Percentiles rank a stretch among this genome's conserved stretches.
Conservation (phyloP, 2,329 filamentous ascomycete species). For the Geosmithia morbida region DNA sequence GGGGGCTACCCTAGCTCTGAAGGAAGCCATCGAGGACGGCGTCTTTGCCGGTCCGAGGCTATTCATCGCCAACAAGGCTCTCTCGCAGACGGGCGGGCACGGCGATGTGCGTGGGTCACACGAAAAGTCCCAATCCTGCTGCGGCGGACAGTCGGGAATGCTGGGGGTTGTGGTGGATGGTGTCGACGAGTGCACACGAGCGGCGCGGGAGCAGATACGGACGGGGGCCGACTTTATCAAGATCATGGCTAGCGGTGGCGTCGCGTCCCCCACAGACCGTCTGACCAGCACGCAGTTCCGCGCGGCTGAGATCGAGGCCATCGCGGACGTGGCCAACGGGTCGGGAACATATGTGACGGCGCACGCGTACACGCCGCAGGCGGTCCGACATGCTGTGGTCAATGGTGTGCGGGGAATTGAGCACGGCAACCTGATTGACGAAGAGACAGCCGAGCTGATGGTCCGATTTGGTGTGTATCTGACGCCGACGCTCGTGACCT, state of each 20-base stretch:
- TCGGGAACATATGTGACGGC: slow-evolving; percentile 38
- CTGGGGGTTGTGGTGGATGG: slow-evolving; percentile 34
- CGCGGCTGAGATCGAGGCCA: slow-evolving; percentile 37
- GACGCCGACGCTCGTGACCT: slow-evolving; percentile 39
- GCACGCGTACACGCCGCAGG: slow-evolving; percentile 39
- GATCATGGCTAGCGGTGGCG: slow-evolving; percentile 44
- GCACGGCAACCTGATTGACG: slow-evolving; percentile 28
- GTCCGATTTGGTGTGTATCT: slow-evolving; percentile 30
- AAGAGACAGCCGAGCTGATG: slow-evolving; percentile 31
- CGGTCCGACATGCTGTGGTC: slow-evolving; percentile 38
- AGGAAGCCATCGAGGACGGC: slow-evolving; percentile 41
- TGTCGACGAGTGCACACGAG: slow-evolving; percentile 36
- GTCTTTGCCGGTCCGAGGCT: slow-evolving; percentile 39
- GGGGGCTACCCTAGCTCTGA: slow-evolving; percentile 37
- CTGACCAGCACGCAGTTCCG: slow-evolving; percentile 42
- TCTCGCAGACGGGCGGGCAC: slow-evolving; percentile 42
- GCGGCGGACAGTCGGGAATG: slow-evolving; percentile 4
- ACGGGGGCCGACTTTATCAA: slow-evolving; percentile 46
- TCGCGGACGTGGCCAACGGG: slow-evolving; percentile 31
- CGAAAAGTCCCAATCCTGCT: slow-evolving; percentile 15
- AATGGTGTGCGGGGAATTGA: slow-evolving; percentile 40
- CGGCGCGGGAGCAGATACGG: slow-evolving; percentile 37
- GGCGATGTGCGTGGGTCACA: slow-evolving; percentile 30
- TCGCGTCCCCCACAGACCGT: slow-evolving; percentile 38
- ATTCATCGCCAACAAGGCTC: slow-evolving; percentile 36